Evolutionary conservation across 306 rosid genomes (phyloP).

Genomic region (Macrotyloma uniflorum): DNA sequence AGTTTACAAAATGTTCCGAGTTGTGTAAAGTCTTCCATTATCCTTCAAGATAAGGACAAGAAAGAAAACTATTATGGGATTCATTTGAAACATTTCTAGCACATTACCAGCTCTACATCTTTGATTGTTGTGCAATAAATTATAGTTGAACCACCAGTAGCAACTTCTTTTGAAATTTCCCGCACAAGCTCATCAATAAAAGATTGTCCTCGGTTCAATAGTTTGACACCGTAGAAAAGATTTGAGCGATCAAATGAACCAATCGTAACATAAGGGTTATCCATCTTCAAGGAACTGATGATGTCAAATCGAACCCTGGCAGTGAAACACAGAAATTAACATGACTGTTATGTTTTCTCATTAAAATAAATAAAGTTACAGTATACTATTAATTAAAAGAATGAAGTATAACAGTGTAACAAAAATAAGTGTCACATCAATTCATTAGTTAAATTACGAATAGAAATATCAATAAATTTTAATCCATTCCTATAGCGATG

Average conservation of each 20-base stretch:
- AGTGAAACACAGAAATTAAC: conserved; percentile 33
- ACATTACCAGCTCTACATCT: conserved; percentile 81
- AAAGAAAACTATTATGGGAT: conserved; percentile 20
- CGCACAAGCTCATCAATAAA: conserved; percentile 68
- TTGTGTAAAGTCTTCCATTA: conserved; percentile 4
- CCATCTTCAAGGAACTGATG: conserved; percentile 72
- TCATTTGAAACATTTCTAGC: conserved; percentile 29
- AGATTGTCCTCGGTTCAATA: conserved; percentile 60
- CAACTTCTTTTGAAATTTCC: conserved; percentile 64
- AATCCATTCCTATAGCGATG: not conserved
- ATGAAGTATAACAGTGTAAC: conserved; percentile 8
- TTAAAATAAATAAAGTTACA: conserved; percentile 15
- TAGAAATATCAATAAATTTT: not conserved
- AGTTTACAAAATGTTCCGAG: conserved; percentile 21
- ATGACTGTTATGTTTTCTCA: conserved; percentile 1
- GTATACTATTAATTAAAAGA: not conserved
- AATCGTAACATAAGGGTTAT: conserved; percentile 62
- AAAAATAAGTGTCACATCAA: conserved; percentile 28
- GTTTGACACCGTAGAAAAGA: conserved; percentile 87
- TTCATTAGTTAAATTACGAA: not conserved
- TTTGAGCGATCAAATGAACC: conserved; percentile 89
- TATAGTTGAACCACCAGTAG: conserved; percentile 73
- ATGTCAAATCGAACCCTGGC: conserved; percentile 84
- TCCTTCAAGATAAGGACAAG: conserved; percentile 18
- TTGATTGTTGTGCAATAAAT: conserved; percentile 88